Percentiles rank a stretch among this genome's conserved stretches.
phyloP scores from a whole-genome alignment of 192 early-diverging fungal species.

The Umbelopsis sp. region DNA sequence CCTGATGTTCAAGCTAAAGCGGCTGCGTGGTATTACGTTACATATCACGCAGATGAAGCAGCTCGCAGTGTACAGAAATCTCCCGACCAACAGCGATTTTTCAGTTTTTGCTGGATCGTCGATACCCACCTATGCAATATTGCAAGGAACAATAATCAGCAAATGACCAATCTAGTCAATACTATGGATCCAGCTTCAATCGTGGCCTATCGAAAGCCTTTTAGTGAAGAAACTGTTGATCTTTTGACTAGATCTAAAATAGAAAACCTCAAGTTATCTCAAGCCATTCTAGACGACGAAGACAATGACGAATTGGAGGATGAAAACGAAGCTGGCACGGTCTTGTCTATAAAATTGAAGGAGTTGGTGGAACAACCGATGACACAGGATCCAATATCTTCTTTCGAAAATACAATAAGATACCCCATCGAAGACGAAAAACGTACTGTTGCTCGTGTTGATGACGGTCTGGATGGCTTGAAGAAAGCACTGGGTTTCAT shows the following conservation, averaged over 20 bases:
- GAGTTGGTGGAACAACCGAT: background rate
- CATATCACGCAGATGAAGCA: constrained; percentile 54
- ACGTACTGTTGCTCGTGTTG: background rate
- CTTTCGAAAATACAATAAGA: background rate
- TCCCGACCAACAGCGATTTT: constrained; percentile 32
- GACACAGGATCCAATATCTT: background rate
- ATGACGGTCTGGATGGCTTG: constrained; percentile 1
- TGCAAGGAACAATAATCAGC: constrained; percentile 24
- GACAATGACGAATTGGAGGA: constrained; percentile 17
- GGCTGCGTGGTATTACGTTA: constrained; percentile 73
- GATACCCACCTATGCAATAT: constrained; percentile 46
- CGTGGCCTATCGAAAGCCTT: background rate
- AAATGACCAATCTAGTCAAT: background rate
- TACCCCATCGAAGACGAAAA: background rate
- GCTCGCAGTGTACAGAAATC: constrained; percentile 22
- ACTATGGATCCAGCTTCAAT: constrained; percentile 4
- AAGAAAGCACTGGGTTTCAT: constrained; percentile 3
- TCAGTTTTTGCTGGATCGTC: constrained; percentile 54
- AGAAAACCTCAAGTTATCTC: background rate
- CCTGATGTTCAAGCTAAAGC: constrained; percentile 48
- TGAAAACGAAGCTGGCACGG: background rate
- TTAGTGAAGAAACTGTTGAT: background rate
- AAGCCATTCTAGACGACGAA: background rate
- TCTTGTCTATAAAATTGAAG: background rate
- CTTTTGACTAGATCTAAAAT: background rate